Percentiles rank a stretch among this genome's conserved stretches.
phyloP scores from a whole-genome alignment of 441 rosid genomes.

The Erysimum pusillum region DNA sequence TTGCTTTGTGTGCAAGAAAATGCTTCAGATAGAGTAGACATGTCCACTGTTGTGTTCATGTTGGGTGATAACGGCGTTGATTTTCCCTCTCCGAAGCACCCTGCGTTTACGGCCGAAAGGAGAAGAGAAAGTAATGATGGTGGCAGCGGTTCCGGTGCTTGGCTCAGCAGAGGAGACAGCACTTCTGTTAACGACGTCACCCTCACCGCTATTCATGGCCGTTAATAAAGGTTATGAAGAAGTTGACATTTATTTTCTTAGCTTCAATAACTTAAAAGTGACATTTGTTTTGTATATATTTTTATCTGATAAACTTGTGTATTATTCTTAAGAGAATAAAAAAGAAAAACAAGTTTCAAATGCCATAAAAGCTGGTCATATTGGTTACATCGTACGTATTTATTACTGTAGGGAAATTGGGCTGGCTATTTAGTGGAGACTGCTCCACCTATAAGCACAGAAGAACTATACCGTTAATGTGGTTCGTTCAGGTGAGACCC shows the following conservation, averaged over 20 bases:
- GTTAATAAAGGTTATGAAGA: slow-evolving; percentile 36
- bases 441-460: too few relatives aligned
- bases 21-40: slow-evolving; percentile 50
- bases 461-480: slow-evolving; percentile 29
- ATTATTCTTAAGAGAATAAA: too few relatives aligned
- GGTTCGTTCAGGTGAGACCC: slow-evolving; percentile 37
- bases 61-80: slow-evolving; percentile 42
- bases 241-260: neutral
- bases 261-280: neutral
- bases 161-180: slow-evolving; percentile 29
- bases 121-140: neutral
- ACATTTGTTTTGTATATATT: neutral
- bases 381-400: neutral
- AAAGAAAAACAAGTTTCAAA: too few relatives aligned
- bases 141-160: neutral
- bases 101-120: slow-evolving; percentile 46
- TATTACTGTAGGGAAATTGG: slow-evolving; percentile 2
- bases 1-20: slow-evolving; percentile 63
- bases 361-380: too few relatives aligned
- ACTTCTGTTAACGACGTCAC: slow-evolving; percentile 57
- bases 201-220: slow-evolving; percentile 45
- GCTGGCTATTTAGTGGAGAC: neutral
- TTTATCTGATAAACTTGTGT: neutral
- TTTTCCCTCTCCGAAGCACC: slow-evolving; percentile 53
- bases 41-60: slow-evolving; percentile 57